Conservation (phyloP, 768 basidiomycete species). For the Peribolospora kevripleyi region DNA sequence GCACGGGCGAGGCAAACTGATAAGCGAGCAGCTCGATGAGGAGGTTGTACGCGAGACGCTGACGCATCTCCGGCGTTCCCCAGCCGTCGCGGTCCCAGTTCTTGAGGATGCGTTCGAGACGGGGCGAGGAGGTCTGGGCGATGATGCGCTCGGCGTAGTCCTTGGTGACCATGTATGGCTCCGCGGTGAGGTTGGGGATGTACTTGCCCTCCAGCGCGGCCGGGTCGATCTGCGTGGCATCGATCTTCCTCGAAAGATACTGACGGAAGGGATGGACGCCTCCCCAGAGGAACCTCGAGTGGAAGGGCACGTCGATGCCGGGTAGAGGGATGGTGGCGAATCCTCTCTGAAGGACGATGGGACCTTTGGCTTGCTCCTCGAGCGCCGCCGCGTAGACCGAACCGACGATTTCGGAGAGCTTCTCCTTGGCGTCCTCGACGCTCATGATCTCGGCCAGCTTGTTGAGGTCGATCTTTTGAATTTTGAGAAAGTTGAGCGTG, state of each 20-base stretch:
- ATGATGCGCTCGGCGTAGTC: slow-evolving; percentile 87
- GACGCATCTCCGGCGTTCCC: slow-evolving; percentile 55
- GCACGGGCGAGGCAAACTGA: slow-evolving; percentile 92
- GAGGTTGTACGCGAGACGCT: slow-evolving; percentile 83
- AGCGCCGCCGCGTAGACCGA: slow-evolving; percentile 49
- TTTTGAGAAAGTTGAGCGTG: slow-evolving; percentile 69
- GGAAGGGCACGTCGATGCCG: slow-evolving; percentile 98
- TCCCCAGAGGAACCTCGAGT: slow-evolving; percentile 96
- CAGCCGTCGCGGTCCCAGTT: slow-evolving; percentile 82
- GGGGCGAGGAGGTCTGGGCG: slow-evolving; percentile 85
- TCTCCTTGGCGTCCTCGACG: slow-evolving; percentile 84
- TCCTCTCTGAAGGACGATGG: slow-evolving; percentile 84
- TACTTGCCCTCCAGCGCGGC: slow-evolving; percentile 87
- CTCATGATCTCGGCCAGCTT: slow-evolving; percentile 71
- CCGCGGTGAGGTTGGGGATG: slow-evolving; percentile 85
- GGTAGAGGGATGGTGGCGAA: slow-evolving; percentile 81
- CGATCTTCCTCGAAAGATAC: slow-evolving; percentile 89
- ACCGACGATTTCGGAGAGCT: slow-evolving; percentile 76
- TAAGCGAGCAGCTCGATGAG: slow-evolving; percentile 92
- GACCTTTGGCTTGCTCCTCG: slow-evolving; percentile 50
- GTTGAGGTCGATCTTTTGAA: slow-evolving; percentile 46
- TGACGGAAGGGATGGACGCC: slow-evolving; percentile 13
- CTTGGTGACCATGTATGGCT: slow-evolving; percentile 55
- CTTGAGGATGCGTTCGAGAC: slow-evolving; percentile 79
- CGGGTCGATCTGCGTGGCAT: slow-evolving; percentile 67